Conservation (phyloP, 208 protist genomes). For the Strigomonas oncopelti region DNA sequence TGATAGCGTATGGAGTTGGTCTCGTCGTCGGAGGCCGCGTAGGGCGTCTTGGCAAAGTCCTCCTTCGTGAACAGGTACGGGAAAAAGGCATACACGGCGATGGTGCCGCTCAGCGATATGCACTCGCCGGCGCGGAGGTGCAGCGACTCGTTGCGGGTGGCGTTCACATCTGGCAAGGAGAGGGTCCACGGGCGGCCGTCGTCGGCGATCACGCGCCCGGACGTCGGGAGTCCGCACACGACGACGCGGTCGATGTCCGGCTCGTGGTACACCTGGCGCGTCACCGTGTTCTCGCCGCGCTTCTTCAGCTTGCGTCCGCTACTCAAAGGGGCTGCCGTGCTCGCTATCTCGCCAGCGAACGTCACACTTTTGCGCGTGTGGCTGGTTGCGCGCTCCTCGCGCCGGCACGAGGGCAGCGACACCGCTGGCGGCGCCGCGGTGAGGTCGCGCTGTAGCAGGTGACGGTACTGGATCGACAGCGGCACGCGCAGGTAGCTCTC, state of each 20-base stretch:
- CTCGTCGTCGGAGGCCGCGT: background rate
- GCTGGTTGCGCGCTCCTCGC: background rate
- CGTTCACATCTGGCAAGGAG: background rate
- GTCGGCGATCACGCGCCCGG: background rate
- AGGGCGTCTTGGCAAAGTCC: constrained; percentile 3
- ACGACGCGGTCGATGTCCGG: background rate
- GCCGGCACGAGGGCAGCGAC: background rate
- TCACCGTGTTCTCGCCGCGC: background rate
- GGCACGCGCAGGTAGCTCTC: background rate
- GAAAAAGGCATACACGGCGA: constrained; percentile 1
- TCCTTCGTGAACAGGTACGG: background rate
- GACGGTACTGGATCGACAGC: background rate
- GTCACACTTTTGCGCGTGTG: background rate
- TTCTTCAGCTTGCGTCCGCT: background rate
- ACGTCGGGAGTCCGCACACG: background rate
- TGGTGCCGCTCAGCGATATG: background rate
- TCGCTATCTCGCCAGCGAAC: background rate
- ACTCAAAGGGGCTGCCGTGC: background rate
- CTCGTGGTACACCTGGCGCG: background rate
- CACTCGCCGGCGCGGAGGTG: background rate
- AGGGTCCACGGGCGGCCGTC: background rate
- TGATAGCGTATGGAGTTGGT: background rate
- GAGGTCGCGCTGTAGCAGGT: background rate
- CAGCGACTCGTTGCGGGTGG: background rate
- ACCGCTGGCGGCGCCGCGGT: background rate